Percentiles rank a stretch among this genome's conserved stretches.
These are phyloP conservation scores for Phylloporus scabripes DNA, from an alignment of 768 basidiomycete genomes.

Conservation along the genomic window DNA sequence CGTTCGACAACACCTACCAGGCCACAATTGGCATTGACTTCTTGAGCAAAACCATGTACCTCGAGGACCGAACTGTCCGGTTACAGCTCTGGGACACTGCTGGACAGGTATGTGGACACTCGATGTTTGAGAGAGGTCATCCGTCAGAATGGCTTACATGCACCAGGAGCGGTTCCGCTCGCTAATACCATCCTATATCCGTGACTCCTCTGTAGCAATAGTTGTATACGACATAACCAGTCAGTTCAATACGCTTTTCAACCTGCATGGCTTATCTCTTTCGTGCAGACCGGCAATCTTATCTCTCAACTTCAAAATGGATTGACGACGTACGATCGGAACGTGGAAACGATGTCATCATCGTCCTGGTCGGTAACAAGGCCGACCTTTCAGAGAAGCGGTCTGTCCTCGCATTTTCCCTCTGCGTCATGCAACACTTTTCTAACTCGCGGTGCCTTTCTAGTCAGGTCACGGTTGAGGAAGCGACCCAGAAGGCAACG, in stretches of 20 bases:
- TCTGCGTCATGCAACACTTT: conserved; percentile 3
- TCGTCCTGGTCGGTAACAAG: conserved; percentile 98
- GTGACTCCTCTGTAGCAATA: conserved; percentile 97
- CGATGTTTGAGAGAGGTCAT: not conserved
- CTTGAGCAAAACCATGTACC: conserved; percentile 98
- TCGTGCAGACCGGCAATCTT: conserved; percentile 84
- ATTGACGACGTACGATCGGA: conserved; percentile 99
- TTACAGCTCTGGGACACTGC: conserved; percentile 99
- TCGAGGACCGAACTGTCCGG: conserved; percentile 96
- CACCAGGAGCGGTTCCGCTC: conserved; percentile 91
- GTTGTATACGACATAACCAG: conserved; percentile 99
- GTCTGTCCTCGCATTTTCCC: conserved; percentile 40
- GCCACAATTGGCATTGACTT: conserved; percentile 99
- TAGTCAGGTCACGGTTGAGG: conserved; percentile 98
- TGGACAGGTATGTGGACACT: conserved; percentile 58
- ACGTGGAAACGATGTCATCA: conserved; percentile 95
- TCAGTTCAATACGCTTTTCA: conserved; percentile 36
- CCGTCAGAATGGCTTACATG: conserved; percentile 2
- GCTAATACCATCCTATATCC: conserved; percentile 96
- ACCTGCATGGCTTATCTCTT: conserved; percentile 1
- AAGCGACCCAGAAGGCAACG: conserved; percentile 86
- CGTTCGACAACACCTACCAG: conserved; percentile 99
- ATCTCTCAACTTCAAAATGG: conserved; percentile 98
- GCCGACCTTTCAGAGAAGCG: conserved; percentile 98
- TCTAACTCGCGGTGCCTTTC: conserved; percentile 4